Percentiles rank a stretch among this genome's conserved stretches.
Conservation (phyloP, 768 basidiomycete genomes). For the Kwoniella heveanensis region DNA sequence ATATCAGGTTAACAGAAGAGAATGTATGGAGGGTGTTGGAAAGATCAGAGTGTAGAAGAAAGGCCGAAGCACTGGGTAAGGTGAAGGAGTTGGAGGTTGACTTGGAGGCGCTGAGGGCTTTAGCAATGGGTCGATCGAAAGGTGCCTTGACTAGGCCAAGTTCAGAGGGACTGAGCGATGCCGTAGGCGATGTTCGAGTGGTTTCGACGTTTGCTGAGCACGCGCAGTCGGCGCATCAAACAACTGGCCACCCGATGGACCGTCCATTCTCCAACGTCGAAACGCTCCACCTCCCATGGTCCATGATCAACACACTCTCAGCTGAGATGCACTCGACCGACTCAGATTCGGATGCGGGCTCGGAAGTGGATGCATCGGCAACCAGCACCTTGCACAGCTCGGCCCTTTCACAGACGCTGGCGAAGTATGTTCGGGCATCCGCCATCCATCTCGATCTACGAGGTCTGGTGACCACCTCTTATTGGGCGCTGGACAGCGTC, state of each 20-base stretch:
- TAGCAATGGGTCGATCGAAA: background rate
- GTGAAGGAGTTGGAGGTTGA: background rate
- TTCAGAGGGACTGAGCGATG: too few relatives aligned
- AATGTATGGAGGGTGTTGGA: constrained; percentile 2
- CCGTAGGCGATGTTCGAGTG: too few relatives aligned
- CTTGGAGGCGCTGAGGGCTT: background rate
- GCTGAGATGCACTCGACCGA: background rate
- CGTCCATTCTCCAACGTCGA: constrained; percentile 5
- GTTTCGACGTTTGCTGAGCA: too few relatives aligned
- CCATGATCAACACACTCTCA: background rate
- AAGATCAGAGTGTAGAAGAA: background rate
- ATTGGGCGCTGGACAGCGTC: constrained; percentile 7
- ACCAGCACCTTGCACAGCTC: background rate
- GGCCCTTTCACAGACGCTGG: background rate
- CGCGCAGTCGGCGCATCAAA: too few relatives aligned
- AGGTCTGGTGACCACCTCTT: background rate
- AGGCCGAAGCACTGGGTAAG: constrained; percentile 1
- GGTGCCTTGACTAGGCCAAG: too few relatives aligned
- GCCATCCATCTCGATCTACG: background rate
- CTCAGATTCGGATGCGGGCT: background rate
- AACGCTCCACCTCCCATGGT: constrained; percentile 4
- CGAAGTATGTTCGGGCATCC: background rate
- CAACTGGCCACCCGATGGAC: background rate
- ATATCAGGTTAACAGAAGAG: background rate
- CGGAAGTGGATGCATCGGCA: background rate